Evolutionary conservation across 495 filamentous ascomycete species (phyloP).

Genomic region (Penicillium fimorum): DNA sequence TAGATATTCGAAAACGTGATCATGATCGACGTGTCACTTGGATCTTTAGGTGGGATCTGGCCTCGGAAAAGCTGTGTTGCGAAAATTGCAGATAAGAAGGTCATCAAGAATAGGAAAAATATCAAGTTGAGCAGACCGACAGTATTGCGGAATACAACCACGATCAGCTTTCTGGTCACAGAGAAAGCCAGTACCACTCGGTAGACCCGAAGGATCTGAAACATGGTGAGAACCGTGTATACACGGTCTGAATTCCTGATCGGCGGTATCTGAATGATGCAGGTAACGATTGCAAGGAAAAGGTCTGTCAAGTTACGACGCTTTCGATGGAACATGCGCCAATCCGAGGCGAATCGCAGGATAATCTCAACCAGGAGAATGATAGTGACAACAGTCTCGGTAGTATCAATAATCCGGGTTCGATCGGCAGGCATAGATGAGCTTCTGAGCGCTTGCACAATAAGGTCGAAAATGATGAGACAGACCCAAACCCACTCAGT

Average conservation of each 20-base stretch:
- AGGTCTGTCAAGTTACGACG: conserved; percentile 78
- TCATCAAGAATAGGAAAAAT: conserved; percentile 92
- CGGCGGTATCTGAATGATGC: conserved; percentile 79
- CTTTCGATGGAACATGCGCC: conserved; percentile 71
- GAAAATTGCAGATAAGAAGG: conserved; percentile 90
- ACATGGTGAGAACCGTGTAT: conserved; percentile 89
- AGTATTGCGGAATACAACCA: conserved; percentile 85
- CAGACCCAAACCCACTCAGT: conserved; percentile 76
- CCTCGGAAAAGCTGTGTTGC: conserved; percentile 91
- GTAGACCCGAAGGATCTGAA: conserved; percentile 91
- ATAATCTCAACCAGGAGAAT: conserved; percentile 81
- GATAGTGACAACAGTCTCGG: conserved; percentile 75
- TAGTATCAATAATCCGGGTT: conserved; percentile 55
- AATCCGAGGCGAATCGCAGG: conserved; percentile 73
- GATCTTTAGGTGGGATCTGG: conserved; percentile 63
- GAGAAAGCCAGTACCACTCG: conserved; percentile 86
- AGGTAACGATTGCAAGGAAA: conserved; percentile 72
- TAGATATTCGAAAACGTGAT: conserved; percentile 88
- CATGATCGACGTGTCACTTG: conserved; percentile 53
- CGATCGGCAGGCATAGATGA: conserved; percentile 63
- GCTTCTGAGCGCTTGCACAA: conserved; percentile 73
- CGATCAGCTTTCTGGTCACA: conserved; percentile 80
- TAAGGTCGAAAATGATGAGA: conserved; percentile 73
- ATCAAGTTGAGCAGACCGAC: conserved; percentile 91
- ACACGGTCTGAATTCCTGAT: conserved; percentile 72